Evolutionary conservation across 805 yeast species (phyloP).

Genomic region (Candida pseudoglaebosa): DNA sequence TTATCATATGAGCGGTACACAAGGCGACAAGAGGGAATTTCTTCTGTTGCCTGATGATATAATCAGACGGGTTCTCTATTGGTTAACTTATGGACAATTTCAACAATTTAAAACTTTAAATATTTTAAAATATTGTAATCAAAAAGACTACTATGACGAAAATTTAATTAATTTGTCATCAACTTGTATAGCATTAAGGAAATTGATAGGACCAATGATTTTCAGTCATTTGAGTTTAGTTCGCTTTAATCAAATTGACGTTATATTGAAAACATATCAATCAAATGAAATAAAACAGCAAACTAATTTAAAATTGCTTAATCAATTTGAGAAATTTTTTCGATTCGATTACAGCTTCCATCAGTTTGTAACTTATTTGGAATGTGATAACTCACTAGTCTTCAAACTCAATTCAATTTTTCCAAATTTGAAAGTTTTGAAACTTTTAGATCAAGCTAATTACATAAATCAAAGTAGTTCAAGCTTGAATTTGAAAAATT

Average conservation of each 20-base stretch:
- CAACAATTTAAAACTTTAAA: not conserved
- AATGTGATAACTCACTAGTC: conserved; percentile 19
- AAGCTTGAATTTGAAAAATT: not conserved
- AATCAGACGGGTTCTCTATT: conserved; percentile 12
- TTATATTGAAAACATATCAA: conserved; percentile 13
- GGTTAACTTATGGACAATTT: conserved; percentile 11
- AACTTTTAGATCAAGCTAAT: conserved; percentile 16
- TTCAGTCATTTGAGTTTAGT: conserved; percentile 22
- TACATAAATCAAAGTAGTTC: not conserved
- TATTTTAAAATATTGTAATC: not conserved
- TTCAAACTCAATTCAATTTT: conserved; percentile 15
- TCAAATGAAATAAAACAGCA: not conserved
- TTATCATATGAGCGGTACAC: not conserved
- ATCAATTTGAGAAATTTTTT: not conserved
- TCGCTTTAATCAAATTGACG: conserved; percentile 24
- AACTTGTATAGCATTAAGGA: conserved; percentile 22
- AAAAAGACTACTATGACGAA: conserved; percentile 2
- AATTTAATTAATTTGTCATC: conserved; percentile 18
- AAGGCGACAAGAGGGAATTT: not conserved
- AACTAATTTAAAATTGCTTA: not conserved
- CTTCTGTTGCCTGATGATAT: conserved; percentile 16
- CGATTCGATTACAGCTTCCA: conserved; percentile 11
- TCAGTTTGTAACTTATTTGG: conserved; percentile 19
- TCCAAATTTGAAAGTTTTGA: conserved; percentile 15
- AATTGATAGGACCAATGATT: conserved; percentile 15